Percentiles rank a stretch among this genome's conserved stretches.
These are phyloP conservation scores for Tylopilus felleus DNA, from an alignment of 768 basidiomycete genomes.

Conservation along the genomic window DNA sequence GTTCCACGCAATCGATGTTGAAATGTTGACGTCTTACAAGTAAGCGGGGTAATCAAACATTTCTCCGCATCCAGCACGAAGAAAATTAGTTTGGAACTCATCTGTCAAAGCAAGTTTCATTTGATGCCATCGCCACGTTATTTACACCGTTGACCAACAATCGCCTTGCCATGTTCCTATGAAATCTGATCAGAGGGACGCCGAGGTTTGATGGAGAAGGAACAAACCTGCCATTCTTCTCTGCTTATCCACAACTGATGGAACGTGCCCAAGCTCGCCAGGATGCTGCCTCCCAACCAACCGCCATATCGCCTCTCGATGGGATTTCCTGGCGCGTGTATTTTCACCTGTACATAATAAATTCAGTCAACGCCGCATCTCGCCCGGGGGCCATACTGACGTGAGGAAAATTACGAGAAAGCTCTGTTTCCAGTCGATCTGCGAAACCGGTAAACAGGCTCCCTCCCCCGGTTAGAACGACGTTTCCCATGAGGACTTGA, in stretches of 20 bases:
- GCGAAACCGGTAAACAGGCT: constrained; percentile 81
- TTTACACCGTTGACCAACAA: constrained; percentile 85
- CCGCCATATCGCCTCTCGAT: constrained; percentile 87
- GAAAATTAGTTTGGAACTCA: neutral
- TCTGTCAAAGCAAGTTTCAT: neutral
- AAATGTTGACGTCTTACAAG: neutral
- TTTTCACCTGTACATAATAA: constrained; percentile 64
- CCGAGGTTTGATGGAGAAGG: neutral
- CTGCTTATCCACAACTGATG: constrained; percentile 95
- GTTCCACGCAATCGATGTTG: neutral
- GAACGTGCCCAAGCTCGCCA: constrained; percentile 94
- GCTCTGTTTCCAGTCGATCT: constrained; percentile 77
- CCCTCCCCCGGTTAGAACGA: constrained; percentile 95
- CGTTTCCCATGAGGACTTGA: constrained; percentile 84
- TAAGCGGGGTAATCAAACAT: too few relatives aligned
- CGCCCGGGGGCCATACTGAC: constrained; percentile 43
- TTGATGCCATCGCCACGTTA: constrained; percentile 29
- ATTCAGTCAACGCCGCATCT: constrained; percentile 5
- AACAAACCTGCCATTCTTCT: constrained; percentile 85
- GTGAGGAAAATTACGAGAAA: constrained; percentile 71
- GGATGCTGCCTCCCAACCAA: constrained; percentile 95
- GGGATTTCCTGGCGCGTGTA: constrained; percentile 88
- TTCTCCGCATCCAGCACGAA: too few relatives aligned
- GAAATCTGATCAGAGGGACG: constrained; percentile 3
- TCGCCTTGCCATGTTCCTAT: constrained; percentile 79